phyloP scores from a whole-genome alignment of 1,139 yeast species.

The Taphrina deformans region DNA sequence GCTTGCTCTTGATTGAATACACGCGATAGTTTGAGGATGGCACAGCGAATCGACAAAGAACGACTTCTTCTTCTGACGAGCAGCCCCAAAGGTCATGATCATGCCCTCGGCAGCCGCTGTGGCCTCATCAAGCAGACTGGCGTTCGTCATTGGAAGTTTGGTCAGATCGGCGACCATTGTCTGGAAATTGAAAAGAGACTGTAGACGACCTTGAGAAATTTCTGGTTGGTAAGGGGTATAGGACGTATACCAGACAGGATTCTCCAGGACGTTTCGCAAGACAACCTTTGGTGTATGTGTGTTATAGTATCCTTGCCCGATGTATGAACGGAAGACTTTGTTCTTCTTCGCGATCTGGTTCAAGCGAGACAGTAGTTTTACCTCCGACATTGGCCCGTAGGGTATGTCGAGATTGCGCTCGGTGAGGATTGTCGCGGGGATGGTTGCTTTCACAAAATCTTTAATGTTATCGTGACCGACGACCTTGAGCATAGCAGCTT shows the following conservation, averaged over 20 bases:
- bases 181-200: slow-evolving; percentile 84
- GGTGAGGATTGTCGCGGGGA: slow-evolving; percentile 73
- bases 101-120: slow-evolving; percentile 98
- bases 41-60: slow-evolving; percentile 74
- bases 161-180: slow-evolving; percentile 86
- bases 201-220: slow-evolving; percentile 93
- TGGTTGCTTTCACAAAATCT: slow-evolving; percentile 67
- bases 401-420: slow-evolving; percentile 69
- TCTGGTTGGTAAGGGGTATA: slow-evolving; percentile 99
- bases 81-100: slow-evolving; percentile 72
- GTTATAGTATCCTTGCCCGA: slow-evolving; percentile 94
- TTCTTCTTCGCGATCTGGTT: slow-evolving; percentile 72
- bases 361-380: slow-evolving; percentile 72
- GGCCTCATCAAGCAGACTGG: slow-evolving; percentile 92
- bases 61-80: slow-evolving; percentile 49
- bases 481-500: slow-evolving; percentile 65
- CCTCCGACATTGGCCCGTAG: slow-evolving; percentile 71
- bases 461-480: slow-evolving; percentile 69
- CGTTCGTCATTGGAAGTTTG: slow-evolving; percentile 89
- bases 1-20: slow-evolving; percentile 72
- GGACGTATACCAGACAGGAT: slow-evolving; percentile 98
- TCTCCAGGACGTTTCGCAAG: slow-evolving; percentile 85
- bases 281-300: slow-evolving; percentile 88
- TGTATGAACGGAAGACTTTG: slow-evolving; percentile 66
- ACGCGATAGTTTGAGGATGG: slow-evolving; percentile 84